Evolutionary conservation across 2,329 filamentous ascomycete genomes (phyloP), one percentile per base, ranked within the genome.

Genomic region (Cladorrhinum sp.): DNA sequence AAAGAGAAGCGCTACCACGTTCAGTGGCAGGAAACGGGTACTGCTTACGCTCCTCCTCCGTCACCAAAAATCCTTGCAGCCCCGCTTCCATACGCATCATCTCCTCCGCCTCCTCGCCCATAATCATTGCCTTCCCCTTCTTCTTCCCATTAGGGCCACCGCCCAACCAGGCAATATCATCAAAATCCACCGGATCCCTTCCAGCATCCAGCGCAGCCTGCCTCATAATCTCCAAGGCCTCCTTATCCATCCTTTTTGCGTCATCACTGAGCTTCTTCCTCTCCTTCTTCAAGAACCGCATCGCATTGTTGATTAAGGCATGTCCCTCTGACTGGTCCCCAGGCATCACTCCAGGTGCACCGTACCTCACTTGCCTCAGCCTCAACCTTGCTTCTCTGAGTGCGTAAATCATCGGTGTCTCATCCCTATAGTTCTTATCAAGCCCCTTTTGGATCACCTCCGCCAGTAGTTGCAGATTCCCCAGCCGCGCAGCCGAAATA

Each of bases 151-250:
- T 29, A 1, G 23, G 16, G 6, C 32, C 22, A 22, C 27, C 27
- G 20, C 57, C 62, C 51, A 67, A n/a, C 64, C 65, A 69, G 1
- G 66, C 58, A 13, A 67, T 51, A 3, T 60, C 51, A 13, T 55
- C 62, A 58, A 69, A 67, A 23, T 70, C 64, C 3, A 69, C 68
- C 16, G 64, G 61, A 23, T 32, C 38, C 25, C 57, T 32, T 7
- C 66, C 66, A 1, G 69, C 69, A 38, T 72, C 70, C 12, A 66
- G 50, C 10, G 70, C 72, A 6, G 72, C 72, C 51, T 65, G 60
- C 59, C 60, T 64, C 73, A 75, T 73, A 16, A 75, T 71, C 13
- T 59, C 41, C 2, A 75, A 24, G 1, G 68, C 64, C 36, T 64
- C 64, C 9, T 18, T 25, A 49, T 70, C 66, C 16, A 75, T 45